Base-by-base conservation (phyloP, 2,329 filamentous ascomycete species). In the Ceratocystiopsis brevicomis region DNA sequence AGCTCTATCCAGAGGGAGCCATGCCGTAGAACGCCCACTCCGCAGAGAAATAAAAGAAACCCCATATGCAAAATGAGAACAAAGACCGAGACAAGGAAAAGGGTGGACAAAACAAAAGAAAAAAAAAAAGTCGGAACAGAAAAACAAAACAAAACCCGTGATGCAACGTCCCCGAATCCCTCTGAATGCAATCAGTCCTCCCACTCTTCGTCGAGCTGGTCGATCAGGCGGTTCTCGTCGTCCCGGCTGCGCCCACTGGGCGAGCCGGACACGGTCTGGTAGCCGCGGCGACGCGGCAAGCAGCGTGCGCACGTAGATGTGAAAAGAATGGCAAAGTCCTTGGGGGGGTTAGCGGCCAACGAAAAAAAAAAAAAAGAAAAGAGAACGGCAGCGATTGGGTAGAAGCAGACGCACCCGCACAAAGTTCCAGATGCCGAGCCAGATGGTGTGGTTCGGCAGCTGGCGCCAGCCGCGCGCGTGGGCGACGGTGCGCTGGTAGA, bases 131-230 rank as follows among this genome's bases (percentile, higher is more conserved):
- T 15, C 35, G 9, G 16, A 8, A 37, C 14, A 15, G 18, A 16
- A 37, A 18, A 37, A 34, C 6, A 3, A 8, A 17, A 16, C 15
- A 11, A 18, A 17, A 16, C 18, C 3, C n/a, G 8, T 5, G 17
- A 15, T 37, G 11, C n/a, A 6, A 15, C 36, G 6, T 10, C n/a
- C 14, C 6, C n/a, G 4, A 5, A 10, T 18, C n/a, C 4, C 37
- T 21, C 19, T n/a, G 6, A 38, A 3, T 94, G 13, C 8, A 34
- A 14, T 14, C 33, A 13, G 13, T 13, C 87, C 53, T 95, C 87
- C 88, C 88, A 96, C 57, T 95, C 87, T 59, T 96, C 88, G 54
- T 96, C 90, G 47, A 95, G 67, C 60, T 95, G 85, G 59, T 96
- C 88, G 58, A 98, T 96, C 53, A 96, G 63, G 49, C 86, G 68